Base-by-base conservation (phyloP, 1,284 basidiomycete species). In the Ustilago esculenta region DNA sequence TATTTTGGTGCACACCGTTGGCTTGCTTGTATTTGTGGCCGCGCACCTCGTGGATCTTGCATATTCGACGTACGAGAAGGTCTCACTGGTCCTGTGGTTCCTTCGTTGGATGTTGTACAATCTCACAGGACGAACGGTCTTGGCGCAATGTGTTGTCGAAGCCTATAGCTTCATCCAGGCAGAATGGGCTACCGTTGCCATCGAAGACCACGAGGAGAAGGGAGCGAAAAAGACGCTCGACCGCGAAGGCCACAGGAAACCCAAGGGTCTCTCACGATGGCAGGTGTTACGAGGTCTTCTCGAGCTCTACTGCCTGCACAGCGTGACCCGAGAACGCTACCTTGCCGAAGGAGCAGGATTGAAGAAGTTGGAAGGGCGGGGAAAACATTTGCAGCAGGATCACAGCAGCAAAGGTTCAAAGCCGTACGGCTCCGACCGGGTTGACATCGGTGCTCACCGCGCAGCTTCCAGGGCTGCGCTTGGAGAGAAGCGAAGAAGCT, bases 181-280 rank as follows among this genome's bases (percentile, higher is more conserved):
- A 17, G 79, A 81, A 39, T 81, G 79, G 79, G 64, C 72, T n/a
- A 67, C 67, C 5, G 79, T 81, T 2, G 69, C 72, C 1, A 24
- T 53, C 12, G 79, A 81, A 43, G 79, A 81, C 40, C 79, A 81
- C 57, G 79, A 81, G 40, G 68, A 56, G 40, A 61, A 63, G n/a
- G 63, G 65, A 2, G 57, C 65, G 9, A 64, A 57, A 21, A 51
- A 47, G 34, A 21, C 35, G 17, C 33, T 23, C 2, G 56, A 49
- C 15, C 34, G 35, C 11, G 49, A 36, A 4, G 51, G 57, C 2
- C 30, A 51, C n/a, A 44, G 34, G 4, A 53, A 64, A 32, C 73
- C 71, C 3, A 66, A 61, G 12, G 78, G 79, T 10, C 50, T 81
- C 10, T 68, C 63, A 1, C 60, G 63, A 15, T 74, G 72, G 51